These are phyloP conservation scores for Acmispon strigosus DNA, from an alignment of 306 rosid genomes.

Conservation along the genomic window DNA sequence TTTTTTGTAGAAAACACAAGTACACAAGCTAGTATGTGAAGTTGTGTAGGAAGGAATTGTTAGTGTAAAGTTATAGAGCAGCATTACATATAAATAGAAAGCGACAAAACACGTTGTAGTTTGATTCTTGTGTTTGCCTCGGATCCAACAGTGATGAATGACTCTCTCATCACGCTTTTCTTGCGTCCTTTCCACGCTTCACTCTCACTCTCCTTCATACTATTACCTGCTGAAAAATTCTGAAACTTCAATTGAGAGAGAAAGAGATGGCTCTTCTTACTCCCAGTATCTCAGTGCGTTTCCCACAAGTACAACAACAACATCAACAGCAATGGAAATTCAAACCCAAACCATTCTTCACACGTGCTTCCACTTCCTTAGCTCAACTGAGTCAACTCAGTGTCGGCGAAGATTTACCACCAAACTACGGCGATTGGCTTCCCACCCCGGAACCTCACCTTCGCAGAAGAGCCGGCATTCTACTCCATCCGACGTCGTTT, in stretches of 20 bases:
- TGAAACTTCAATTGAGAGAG: background rate
- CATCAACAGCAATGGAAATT: background rate
- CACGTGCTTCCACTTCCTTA: background rate
- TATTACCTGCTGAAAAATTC: background rate
- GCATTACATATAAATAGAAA: background rate
- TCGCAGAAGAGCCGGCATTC: constrained; percentile 79
- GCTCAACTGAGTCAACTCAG: constrained; percentile 3
- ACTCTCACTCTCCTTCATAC: background rate
- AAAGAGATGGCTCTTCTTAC: constrained; percentile 19
- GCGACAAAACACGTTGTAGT: background rate
- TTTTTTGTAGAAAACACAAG: no score
- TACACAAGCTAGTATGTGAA: no score
- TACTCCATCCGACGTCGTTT: constrained; percentile 91
- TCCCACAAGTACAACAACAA: background rate
- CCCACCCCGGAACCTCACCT: constrained; percentile 34
- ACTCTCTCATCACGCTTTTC: background rate
- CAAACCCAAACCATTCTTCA: background rate
- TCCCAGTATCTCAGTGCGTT: background rate
- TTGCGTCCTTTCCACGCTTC: background rate
- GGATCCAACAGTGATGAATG: background rate
- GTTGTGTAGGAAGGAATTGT: no score
- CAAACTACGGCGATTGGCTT: constrained; percentile 51
- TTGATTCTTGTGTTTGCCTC: background rate
- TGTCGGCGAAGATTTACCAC: constrained; percentile 48
- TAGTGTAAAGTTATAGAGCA: no score